phyloP scores from a whole-genome alignment of 306 rosid genomes.

The Cucumis hystrix region DNA sequence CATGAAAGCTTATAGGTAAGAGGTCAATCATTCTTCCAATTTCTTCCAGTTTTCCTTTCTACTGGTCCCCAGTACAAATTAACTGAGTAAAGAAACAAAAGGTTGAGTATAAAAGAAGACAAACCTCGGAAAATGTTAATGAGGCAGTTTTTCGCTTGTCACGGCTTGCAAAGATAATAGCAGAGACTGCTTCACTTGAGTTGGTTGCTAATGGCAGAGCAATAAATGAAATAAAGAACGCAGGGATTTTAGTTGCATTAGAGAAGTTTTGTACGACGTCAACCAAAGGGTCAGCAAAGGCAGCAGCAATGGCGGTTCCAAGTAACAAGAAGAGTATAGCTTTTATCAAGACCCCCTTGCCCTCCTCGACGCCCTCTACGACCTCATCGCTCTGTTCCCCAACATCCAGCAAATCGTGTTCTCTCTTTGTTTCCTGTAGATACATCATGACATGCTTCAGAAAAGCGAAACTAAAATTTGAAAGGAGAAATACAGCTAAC shows the following conservation, averaged over 20 bases:
- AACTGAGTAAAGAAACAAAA: not conserved
- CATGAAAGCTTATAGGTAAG: not conserved
- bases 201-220: slow-evolving; percentile 76
- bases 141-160: slow-evolving; percentile 72
- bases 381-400: slow-evolving; percentile 34
- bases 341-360: slow-evolving; percentile 31
- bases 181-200: slow-evolving; percentile 88
- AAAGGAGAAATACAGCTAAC: not conserved
- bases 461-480: not conserved
- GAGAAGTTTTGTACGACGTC: slow-evolving; percentile 85
- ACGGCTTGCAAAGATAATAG: slow-evolving; percentile 79
- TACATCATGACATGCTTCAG: not conserved
- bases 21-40: not conserved
- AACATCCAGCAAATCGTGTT: slow-evolving; percentile 49
- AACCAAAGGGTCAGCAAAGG: slow-evolving; percentile 76
- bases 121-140: slow-evolving; percentile 83
- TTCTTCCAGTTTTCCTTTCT: not conserved
- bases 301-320: slow-evolving; percentile 74
- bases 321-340: slow-evolving; percentile 47
- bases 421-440: slow-evolving; percentile 58
- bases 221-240: slow-evolving; percentile 89
- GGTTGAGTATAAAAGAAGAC: slow-evolving; percentile 6
- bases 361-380: slow-evolving; percentile 22
- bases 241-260: slow-evolving; percentile 75
- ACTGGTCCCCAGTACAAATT: not conserved